Conservation (phyloP, 345 rosid species). For the Sisymbrium irio region DNA sequence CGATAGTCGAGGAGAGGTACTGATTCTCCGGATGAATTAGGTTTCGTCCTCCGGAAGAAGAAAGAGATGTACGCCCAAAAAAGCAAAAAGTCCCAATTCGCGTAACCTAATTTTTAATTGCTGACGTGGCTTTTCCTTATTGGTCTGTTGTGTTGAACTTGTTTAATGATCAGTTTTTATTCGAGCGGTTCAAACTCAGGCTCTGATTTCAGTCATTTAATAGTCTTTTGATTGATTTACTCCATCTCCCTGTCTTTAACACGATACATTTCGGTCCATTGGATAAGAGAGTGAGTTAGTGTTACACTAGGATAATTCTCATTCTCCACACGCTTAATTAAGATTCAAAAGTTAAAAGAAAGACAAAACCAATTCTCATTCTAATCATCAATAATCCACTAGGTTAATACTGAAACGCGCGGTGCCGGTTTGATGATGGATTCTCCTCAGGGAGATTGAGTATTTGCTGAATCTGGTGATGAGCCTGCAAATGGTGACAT, state of each 20-base stretch:
- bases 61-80: too few species aligned
- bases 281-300: not conserved
- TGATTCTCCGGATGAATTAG: too few species aligned
- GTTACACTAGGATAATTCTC: not conserved
- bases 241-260: not conserved
- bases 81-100: too few species aligned
- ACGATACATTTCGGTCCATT: not conserved
- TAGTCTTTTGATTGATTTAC: too few species aligned
- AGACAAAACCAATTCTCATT: not conserved
- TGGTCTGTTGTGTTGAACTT: too few species aligned
- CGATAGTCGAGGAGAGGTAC: too few species aligned
- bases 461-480: conserved; percentile 38
- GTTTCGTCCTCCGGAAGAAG: too few species aligned
- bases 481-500: conserved; percentile 20
- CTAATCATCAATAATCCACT: not conserved
- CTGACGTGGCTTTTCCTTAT: too few species aligned
- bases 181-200: too few species aligned
- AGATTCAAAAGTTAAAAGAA: not conserved
- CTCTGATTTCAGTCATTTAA: too few species aligned
- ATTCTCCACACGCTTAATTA: not conserved
- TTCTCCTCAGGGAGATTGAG: conserved; percentile 35
- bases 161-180: too few species aligned
- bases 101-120: too few species aligned
- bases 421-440: conserved; percentile 16
- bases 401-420: conserved; percentile 3